A percentile compares a stretch with the other conserved stretches of the same genome.
Evolutionary conservation across 768 basidiomycete species (phyloP).

Genomic region (Boletellus ananiceps): DNA sequence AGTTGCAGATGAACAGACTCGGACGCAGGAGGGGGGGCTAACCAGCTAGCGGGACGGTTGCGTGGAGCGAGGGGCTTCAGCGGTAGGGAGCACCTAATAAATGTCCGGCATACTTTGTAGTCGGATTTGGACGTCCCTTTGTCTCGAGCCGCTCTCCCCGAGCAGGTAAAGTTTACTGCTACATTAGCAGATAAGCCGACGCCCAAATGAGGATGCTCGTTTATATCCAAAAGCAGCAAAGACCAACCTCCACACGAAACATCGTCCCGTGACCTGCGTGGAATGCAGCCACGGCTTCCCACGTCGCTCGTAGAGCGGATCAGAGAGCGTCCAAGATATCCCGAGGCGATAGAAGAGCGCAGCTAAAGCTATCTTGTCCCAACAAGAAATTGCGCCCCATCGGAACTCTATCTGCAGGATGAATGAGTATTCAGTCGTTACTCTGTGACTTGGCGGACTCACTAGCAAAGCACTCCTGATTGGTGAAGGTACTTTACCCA

Average conservation of each 20-base stretch:
- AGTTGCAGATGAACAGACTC: slow-evolving; percentile 16
- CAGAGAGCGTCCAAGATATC: slow-evolving; percentile 1
- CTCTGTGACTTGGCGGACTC: too few species aligned
- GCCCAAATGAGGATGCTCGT: slow-evolving; percentile 17
- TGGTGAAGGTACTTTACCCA: too few species aligned
- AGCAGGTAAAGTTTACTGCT: slow-evolving; percentile 8
- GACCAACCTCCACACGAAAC: slow-evolving; percentile 11
- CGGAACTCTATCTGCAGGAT: too few species aligned
- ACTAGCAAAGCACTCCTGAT: too few species aligned
- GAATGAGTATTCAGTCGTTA: too few species aligned
- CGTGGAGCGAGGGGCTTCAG: neutral
- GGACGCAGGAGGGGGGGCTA: slow-evolving; percentile 4
- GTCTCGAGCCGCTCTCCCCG: slow-evolving; percentile 4
- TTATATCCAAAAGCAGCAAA: slow-evolving; percentile 23
- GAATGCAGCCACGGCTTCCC: neutral
- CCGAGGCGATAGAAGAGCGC: neutral
- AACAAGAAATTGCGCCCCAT: neutral
- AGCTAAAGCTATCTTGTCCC: neutral
- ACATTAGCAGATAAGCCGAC: slow-evolving; percentile 25
- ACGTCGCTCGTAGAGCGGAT: slow-evolving; percentile 12
- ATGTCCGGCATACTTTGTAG: slow-evolving; percentile 15
- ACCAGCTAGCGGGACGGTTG: slow-evolving; percentile 1
- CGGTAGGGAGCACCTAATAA: slow-evolving; percentile 22
- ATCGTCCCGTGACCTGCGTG: slow-evolving; percentile 18
- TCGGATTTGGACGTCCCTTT: slow-evolving; percentile 30